These are phyloP conservation scores for Cichorium intybus DNA, from an alignment of 140 eudicot genomes.

Conservation along the genomic window DNA sequence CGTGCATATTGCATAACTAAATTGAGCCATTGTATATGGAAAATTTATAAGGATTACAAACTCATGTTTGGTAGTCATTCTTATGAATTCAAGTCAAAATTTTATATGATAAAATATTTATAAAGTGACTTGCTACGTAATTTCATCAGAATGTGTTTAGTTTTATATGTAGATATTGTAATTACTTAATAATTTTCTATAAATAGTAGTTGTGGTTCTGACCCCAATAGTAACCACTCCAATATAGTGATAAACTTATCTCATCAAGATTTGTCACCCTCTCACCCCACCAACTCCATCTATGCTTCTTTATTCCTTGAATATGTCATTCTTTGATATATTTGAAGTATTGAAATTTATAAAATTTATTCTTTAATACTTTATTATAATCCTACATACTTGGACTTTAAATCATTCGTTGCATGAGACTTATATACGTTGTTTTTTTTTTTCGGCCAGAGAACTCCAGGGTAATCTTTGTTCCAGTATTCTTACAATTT, in stretches of 20 bases:
- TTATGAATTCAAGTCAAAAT: constrained; percentile 18
- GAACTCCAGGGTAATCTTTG: too few relatives aligned
- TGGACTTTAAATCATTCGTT: neutral
- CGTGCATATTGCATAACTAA: neutral
- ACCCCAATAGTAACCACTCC: constrained; percentile 43
- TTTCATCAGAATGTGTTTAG: neutral
- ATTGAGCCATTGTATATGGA: neutral
- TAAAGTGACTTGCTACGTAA: constrained; percentile 1
- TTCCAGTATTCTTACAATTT: too few relatives aligned
- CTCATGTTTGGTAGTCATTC: neutral
- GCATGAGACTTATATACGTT: neutral
- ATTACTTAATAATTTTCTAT: neutral
- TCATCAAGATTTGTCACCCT: constrained; percentile 27
- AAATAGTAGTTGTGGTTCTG: constrained; percentile 23
- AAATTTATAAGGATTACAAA: neutral
- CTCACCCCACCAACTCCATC: constrained; percentile 29
- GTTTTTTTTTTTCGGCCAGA: too few relatives aligned
- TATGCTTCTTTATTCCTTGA: neutral
- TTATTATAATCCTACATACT: neutral
- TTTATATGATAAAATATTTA: neutral
- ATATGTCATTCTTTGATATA: neutral
- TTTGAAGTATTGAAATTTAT: neutral
- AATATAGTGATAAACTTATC: constrained; percentile 25
- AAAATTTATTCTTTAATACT: neutral
- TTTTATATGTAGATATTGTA: neutral